These are phyloP conservation scores for Termitomyces sp. DNA, from an alignment of 768 basidiomycete genomes.

Conservation along the genomic window DNA sequence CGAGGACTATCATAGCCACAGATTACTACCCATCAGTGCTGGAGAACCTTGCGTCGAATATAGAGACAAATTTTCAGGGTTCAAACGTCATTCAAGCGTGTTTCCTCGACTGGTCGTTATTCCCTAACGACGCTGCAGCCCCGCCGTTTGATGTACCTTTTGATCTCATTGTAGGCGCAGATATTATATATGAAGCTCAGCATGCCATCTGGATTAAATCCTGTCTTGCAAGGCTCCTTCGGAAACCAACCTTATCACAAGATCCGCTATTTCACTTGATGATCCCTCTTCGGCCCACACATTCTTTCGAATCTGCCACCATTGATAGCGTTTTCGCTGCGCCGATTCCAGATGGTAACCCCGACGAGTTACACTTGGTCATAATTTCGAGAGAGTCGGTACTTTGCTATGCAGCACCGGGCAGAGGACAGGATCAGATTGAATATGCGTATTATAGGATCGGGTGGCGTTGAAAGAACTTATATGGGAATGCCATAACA, in stretches of 20 bases:
- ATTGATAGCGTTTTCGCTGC: slow-evolving; percentile 50
- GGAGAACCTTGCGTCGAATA: slow-evolving; percentile 59
- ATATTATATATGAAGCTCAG: slow-evolving; percentile 70
- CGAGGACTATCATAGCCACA: slow-evolving; percentile 48
- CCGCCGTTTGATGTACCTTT: slow-evolving; percentile 37
- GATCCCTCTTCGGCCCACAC: slow-evolving; percentile 68
- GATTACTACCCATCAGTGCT: slow-evolving; percentile 77
- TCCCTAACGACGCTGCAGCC: slow-evolving; percentile 11
- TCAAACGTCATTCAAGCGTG: slow-evolving; percentile 12
- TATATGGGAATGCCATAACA: neutral
- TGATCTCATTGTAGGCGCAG: slow-evolving; percentile 75
- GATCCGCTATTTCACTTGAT: slow-evolving; percentile 59
- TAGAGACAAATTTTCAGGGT: slow-evolving; percentile 44
- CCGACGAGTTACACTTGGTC: slow-evolving; percentile 25
- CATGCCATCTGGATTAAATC: slow-evolving; percentile 68
- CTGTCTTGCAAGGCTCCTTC: slow-evolving; percentile 49
- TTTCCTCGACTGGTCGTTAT: slow-evolving; percentile 59
- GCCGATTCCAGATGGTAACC: slow-evolving; percentile 1
- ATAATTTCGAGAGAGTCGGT: slow-evolving; percentile 52
- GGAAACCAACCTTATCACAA: slow-evolving; percentile 14
- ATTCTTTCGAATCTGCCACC: slow-evolving; percentile 49
- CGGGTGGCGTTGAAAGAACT: slow-evolving; percentile 46
- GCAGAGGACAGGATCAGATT: slow-evolving; percentile 40
- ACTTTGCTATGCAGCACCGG: slow-evolving; percentile 43
- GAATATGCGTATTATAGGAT: slow-evolving; percentile 71